phyloP scores from a whole-genome alignment of 106 monocot genomes.

The Alisma plantagoaquatica region DNA sequence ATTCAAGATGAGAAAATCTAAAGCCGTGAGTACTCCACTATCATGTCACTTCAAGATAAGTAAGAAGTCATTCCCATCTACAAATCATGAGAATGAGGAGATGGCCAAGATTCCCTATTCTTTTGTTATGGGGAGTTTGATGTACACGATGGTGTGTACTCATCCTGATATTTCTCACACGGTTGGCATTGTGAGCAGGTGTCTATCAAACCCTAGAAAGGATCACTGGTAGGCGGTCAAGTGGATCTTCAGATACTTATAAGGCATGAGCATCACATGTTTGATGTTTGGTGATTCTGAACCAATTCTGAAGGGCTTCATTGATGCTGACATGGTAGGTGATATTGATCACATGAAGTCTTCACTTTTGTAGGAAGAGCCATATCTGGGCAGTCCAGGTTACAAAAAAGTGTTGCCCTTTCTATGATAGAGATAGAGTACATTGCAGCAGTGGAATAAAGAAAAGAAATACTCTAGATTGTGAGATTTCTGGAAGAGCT shows the following conservation, averaged over 20 bases:
- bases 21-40: constrained; percentile 1
- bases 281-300: not conserved
- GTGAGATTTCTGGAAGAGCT: not conserved
- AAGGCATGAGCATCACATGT: too few relatives aligned
- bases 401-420: not conserved
- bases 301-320: not conserved
- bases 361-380: not conserved
- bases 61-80: not conserved
- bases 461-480: not conserved
- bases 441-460: not conserved
- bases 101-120: not conserved
- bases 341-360: not conserved
- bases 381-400: not conserved
- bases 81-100: not conserved
- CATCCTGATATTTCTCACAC: not conserved
- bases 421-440: not conserved
- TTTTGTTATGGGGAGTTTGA: not conserved
- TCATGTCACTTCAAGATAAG: constrained; percentile 5
- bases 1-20: constrained; percentile 3
- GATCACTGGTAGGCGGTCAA: not conserved
- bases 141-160: not conserved
- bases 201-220: not conserved
- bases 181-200: not conserved
- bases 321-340: not conserved
- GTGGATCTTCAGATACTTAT: not conserved